These are phyloP conservation scores for Curvularia eragrostidis DNA, from an alignment of 2,329 filamentous ascomycete genomes.

Conservation along the genomic window DNA sequence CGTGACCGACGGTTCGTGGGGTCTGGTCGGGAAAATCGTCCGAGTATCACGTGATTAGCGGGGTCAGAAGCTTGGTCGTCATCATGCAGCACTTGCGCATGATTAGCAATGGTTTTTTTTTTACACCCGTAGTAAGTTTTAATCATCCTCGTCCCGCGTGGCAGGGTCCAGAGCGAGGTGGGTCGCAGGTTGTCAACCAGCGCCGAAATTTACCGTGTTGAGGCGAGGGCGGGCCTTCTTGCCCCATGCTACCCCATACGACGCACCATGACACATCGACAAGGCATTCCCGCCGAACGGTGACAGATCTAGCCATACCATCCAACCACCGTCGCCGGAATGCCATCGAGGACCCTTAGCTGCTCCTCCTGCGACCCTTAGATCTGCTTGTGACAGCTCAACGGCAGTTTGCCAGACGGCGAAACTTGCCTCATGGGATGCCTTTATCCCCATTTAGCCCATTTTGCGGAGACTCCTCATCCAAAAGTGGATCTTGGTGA, in stretches of 20 bases:
- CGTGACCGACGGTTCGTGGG: conserved; percentile 16
- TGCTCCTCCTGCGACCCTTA: conserved; percentile 29
- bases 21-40: conserved; percentile 28
- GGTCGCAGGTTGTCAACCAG: conserved; percentile 7
- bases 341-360: conserved; percentile 21
- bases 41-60: conserved; percentile 30
- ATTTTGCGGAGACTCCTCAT: conserved; percentile 20
- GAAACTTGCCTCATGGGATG: conserved; percentile 37
- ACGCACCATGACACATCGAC: conserved; percentile 12
- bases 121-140: too few relatives aligned
- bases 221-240: conserved; percentile 17
- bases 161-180: conserved; percentile 4
- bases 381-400: conserved; percentile 16
- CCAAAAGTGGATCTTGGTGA: conserved; percentile 26
- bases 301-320: conserved; percentile 23
- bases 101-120: conserved; percentile 19
- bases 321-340: conserved; percentile 35
- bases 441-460: conserved; percentile 17
- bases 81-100: conserved; percentile 27
- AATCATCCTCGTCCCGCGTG: background rate
- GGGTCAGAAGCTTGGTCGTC: conserved; percentile 19
- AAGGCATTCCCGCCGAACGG: conserved; percentile 23
- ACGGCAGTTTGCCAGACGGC: conserved; percentile 27
- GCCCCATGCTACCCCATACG: conserved; percentile 16
- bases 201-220: conserved; percentile 42